Conservation (phyloP, 768 basidiomycete genomes). For the Pleurotus giganteus region DNA sequence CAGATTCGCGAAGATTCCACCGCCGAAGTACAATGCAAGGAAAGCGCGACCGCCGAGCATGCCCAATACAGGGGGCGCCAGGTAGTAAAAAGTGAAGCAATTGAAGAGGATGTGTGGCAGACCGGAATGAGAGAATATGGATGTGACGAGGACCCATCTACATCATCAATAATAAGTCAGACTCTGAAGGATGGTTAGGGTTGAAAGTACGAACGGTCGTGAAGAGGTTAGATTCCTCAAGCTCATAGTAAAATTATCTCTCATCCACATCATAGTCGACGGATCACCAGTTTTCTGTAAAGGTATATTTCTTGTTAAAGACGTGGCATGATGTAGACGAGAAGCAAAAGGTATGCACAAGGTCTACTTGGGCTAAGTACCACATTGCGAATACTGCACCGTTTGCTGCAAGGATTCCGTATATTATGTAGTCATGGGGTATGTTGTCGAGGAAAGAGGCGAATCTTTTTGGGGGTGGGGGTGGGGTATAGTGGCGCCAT, state of each 20-base stretch:
- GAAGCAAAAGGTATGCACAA: slow-evolving; percentile 21
- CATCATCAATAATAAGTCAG: slow-evolving; percentile 8
- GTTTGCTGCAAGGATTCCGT: slow-evolving; percentile 64
- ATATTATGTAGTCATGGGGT: slow-evolving; percentile 53
- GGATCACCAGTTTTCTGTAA: slow-evolving; percentile 41
- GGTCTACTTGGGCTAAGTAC: slow-evolving; percentile 42
- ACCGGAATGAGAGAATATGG: slow-evolving; percentile 68
- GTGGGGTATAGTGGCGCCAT: slow-evolving; percentile 6
- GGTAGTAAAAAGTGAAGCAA: slow-evolving; percentile 75
- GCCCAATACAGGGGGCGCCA: slow-evolving; percentile 62
- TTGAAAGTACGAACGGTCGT: slow-evolving; percentile 51
- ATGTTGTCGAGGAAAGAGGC: slow-evolving; percentile 49
- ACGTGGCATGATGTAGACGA: background rate
- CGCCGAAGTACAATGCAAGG: slow-evolving; percentile 69
- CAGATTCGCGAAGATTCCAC: slow-evolving; percentile 61
- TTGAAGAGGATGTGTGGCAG: slow-evolving; percentile 70
- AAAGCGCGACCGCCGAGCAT: slow-evolving; percentile 68
- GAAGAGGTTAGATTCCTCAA: slow-evolving; percentile 60
- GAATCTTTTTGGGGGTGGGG: slow-evolving; percentile 13
- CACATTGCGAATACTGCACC: slow-evolving; percentile 60
- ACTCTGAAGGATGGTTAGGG: slow-evolving; percentile 3
- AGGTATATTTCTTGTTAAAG: background rate
- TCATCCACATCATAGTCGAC: slow-evolving; percentile 44
- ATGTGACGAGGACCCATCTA: slow-evolving; percentile 74
- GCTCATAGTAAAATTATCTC: slow-evolving; percentile 60